A percentile compares a stretch with the other conserved stretches of the same genome.
Evolutionary conservation across 2,329 filamentous ascomycete genomes (phyloP).

Genomic region (Byssoonygena ceratinophila): DNA sequence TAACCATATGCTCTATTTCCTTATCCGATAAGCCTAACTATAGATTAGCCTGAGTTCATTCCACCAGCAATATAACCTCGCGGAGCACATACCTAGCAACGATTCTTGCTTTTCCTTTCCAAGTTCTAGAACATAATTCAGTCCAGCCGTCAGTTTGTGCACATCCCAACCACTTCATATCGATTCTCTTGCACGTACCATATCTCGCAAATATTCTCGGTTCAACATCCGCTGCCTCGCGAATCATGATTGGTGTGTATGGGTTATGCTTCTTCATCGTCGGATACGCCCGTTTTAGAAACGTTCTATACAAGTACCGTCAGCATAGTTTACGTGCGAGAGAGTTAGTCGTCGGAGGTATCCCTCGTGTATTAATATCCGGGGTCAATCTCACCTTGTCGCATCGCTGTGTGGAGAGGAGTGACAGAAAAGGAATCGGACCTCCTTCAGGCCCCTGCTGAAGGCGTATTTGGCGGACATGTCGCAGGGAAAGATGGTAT

Average conservation of each 20-base stretch:
- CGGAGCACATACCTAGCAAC: slow-evolving; percentile 44
- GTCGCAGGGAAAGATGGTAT: slow-evolving; percentile 23
- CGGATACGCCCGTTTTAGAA: slow-evolving; percentile 83
- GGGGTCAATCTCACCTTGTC: slow-evolving; percentile 55
- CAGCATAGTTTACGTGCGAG: neutral
- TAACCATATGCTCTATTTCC: slow-evolving; percentile 59
- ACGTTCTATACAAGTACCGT: slow-evolving; percentile 50
- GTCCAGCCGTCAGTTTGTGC: neutral
- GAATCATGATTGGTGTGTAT: slow-evolving; percentile 81
- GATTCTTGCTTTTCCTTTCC: slow-evolving; percentile 58
- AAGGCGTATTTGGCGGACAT: slow-evolving; percentile 96
- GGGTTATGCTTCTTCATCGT: slow-evolving; percentile 99
- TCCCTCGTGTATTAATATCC: neutral
- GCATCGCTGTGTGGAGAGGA: slow-evolving; percentile 81
- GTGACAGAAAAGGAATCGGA: slow-evolving; percentile 96
- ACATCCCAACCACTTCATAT: neutral
- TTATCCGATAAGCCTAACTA: slow-evolving; percentile 54
- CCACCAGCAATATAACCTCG: too few species aligned
- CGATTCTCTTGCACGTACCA: slow-evolving; percentile 45
- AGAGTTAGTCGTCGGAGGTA: neutral
- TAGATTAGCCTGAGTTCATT: too few species aligned
- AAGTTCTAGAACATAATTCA: slow-evolving; percentile 40
- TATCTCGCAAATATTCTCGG: slow-evolving; percentile 89
- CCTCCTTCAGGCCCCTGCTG: slow-evolving; percentile 76
- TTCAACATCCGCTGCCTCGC: slow-evolving; percentile 74